Percentiles rank a stretch among this genome's conserved stretches.
Evolutionary conservation across 1,284 basidiomycete genomes (phyloP).

Genomic region (Cutaneotrichosporon daszewskae): DNA sequence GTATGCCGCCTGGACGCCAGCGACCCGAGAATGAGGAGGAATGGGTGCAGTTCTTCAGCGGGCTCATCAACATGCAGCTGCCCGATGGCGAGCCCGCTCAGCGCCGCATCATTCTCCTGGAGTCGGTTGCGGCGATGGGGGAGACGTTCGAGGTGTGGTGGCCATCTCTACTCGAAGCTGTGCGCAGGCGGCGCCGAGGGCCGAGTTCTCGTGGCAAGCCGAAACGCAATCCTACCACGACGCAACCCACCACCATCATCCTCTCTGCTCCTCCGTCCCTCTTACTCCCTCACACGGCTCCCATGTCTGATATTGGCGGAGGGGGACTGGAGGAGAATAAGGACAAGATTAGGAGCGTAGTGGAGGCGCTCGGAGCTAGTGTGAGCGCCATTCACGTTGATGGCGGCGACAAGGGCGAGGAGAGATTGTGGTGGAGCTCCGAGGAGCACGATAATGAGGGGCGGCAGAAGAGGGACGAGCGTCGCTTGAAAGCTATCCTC

Average conservation of each 20-base stretch:
- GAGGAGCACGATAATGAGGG: slow-evolving; percentile 32
- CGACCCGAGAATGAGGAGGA: slow-evolving; percentile 14
- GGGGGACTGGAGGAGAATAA: slow-evolving; percentile 43
- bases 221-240: slow-evolving; percentile 5
- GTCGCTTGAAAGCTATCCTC: slow-evolving; percentile 24
- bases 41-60: slow-evolving; percentile 31
- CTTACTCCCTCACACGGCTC: slow-evolving; percentile 48
- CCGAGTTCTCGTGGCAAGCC: slow-evolving; percentile 6
- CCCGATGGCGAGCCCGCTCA: slow-evolving; percentile 7
- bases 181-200: slow-evolving; percentile 58
- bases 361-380: slow-evolving; percentile 18
- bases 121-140: slow-evolving; percentile 69
- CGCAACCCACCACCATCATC: slow-evolving; percentile 64
- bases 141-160: slow-evolving; percentile 71
- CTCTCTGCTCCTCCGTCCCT: slow-evolving; percentile 75
- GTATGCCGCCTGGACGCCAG: neutral
- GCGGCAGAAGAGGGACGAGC: slow-evolving; percentile 23
- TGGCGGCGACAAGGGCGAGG: slow-evolving; percentile 14
- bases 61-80: slow-evolving; percentile 31
- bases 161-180: slow-evolving; percentile 65
- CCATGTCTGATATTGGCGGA: slow-evolving; percentile 36
- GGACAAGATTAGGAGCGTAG: slow-evolving; percentile 21
- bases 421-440: slow-evolving; percentile 36
- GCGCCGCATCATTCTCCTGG: slow-evolving; percentile 69
- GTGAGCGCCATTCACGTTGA: slow-evolving; percentile 16